Percentiles rank a stretch among this genome's conserved stretches.
phyloP scores from a whole-genome alignment of 1,284 basidiomycete species.

The Irpex rosettiformis region DNA sequence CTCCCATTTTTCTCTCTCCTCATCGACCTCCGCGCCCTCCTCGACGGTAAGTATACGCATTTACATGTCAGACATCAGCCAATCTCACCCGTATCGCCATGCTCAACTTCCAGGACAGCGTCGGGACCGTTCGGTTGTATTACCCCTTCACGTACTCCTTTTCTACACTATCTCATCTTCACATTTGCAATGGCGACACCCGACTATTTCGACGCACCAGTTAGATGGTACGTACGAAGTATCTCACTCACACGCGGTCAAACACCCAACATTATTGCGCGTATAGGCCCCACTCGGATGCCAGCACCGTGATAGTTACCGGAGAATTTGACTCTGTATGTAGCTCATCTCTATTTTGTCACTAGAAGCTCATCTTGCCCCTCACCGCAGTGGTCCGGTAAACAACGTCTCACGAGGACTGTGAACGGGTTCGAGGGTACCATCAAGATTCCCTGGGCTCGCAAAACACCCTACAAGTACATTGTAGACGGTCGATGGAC shows the following conservation, averaged over 20 bases:
- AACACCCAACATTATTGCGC: conserved; percentile 1
- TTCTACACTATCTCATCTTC: conserved; percentile 2
- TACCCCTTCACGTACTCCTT: conserved; percentile 4
- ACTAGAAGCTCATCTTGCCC: conserved; percentile 2
- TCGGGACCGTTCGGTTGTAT: conserved; percentile 10
- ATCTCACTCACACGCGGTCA: neutral
- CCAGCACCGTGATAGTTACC: conserved; percentile 63
- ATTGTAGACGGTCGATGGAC: conserved; percentile 74
- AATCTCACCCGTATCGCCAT: neutral
- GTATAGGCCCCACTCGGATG: conserved; percentile 55
- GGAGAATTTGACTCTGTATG: conserved; percentile 77
- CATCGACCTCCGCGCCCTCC: conserved; percentile 9
- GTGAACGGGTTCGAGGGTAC: conserved; percentile 54
- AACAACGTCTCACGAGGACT: conserved; percentile 50
- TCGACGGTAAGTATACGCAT: conserved; percentile 8
- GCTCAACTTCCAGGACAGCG: conserved; percentile 6
- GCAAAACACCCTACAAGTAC: conserved; percentile 72
- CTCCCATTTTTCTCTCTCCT: conserved; percentile 6
- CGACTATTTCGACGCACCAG: conserved; percentile 32
- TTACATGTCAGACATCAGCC: neutral
- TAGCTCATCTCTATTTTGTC: conserved; percentile 13
- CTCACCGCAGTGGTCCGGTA: conserved; percentile 57
- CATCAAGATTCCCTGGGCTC: conserved; percentile 57
- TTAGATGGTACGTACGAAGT: conserved; percentile 40
- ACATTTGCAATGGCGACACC: conserved; percentile 13